Base-by-base conservation (phyloP, 352 stramenopile genomes). In the Globisporangium paroecandrum region DNA sequence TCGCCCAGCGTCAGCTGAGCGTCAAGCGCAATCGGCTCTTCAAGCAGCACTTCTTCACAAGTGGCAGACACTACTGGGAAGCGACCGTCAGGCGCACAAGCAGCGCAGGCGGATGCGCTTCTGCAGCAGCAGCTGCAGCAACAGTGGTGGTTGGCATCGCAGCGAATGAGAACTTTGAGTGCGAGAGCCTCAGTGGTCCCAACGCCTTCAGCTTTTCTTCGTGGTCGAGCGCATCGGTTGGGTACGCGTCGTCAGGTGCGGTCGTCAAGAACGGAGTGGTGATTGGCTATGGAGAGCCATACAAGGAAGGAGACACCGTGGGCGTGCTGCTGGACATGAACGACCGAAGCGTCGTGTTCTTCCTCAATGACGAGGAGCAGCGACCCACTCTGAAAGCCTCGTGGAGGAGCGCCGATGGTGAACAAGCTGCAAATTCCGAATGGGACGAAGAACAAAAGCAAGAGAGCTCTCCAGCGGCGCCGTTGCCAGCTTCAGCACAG, bases 1-100 rank as follows among this genome's bases (percentile, higher is more conserved):
- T 29, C 15, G 25, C 53, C 13, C 2, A 18, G 25, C 53, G 29
- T 25, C 53, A 58, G 25, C 6, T 29, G 57, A 34, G 38, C 34
- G 34, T 62, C 34, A 62, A 53, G n/a, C 34, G n/a, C 57, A 51
- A 29, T n/a, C 36, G 34, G n/a, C 34, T 62, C 34, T 36, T 62
- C 32, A 62, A 62, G 36, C 57, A 62, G 10, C 57, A 62, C 34
- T 53, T 62, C 57, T 62, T 51, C 57, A 62, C 34, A 36, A 53
- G 57, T 12, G 57, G 57, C 34, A 24, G 27, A 10, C 34, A 62
- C 57, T 62, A 53, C 36, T 62, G 57, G 57, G 36, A 62, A 27
- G 36, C 53, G 57, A 3, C 8, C 34, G 12, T 62, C 57, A 27
- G 2, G 12, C 4, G 34, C 57, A 62, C 49, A 36, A 34, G 24